Percentiles rank a stretch among this genome's conserved stretches.
Evolutionary conservation across 805 yeast species (phyloP).

Genomic region (Metschnikowia baotianmanensis): DNA sequence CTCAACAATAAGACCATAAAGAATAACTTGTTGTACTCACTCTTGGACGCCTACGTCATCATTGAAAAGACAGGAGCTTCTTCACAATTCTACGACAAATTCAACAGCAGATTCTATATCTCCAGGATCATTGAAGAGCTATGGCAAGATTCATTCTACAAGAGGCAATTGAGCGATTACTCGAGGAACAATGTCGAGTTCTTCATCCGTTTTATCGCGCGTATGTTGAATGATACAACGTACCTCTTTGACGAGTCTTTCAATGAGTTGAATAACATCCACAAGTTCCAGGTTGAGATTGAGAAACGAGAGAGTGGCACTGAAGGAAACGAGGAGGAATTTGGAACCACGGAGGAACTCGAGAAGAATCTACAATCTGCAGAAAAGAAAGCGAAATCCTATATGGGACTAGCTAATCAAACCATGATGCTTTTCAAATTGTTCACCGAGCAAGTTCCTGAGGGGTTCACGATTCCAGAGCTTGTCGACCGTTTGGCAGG

Average conservation of each 20-base stretch:
- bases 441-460: conserved; percentile 84
- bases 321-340: conserved; percentile 34
- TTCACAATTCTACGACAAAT: conserved; percentile 93
- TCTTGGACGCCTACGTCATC: conserved; percentile 87
- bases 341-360: conserved; percentile 61
- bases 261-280: conserved; percentile 74
- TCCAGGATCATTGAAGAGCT: conserved; percentile 78
- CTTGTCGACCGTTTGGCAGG: conserved; percentile 93
- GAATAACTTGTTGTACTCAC: conserved; percentile 71
- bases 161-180: conserved; percentile 64
- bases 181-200: conserved; percentile 72
- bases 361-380: conserved; percentile 54
- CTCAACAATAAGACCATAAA: conserved; percentile 60
- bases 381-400: conserved; percentile 76
- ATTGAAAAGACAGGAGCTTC: conserved; percentile 96
- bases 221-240: conserved; percentile 93
- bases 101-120: conserved; percentile 84
- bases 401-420: conserved; percentile 79
- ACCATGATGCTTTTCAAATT: conserved; percentile 75
- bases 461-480: conserved; percentile 81
- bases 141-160: conserved; percentile 73
- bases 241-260: conserved; percentile 88
- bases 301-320: conserved; percentile 42
- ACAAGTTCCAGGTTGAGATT: conserved; percentile 65
- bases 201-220: conserved; percentile 87